A percentile compares a stretch with the other conserved stretches of the same genome.
These are phyloP conservation scores for Allium fistulosum DNA, from an alignment of 106 monocot species.

Conservation along the genomic window DNA sequence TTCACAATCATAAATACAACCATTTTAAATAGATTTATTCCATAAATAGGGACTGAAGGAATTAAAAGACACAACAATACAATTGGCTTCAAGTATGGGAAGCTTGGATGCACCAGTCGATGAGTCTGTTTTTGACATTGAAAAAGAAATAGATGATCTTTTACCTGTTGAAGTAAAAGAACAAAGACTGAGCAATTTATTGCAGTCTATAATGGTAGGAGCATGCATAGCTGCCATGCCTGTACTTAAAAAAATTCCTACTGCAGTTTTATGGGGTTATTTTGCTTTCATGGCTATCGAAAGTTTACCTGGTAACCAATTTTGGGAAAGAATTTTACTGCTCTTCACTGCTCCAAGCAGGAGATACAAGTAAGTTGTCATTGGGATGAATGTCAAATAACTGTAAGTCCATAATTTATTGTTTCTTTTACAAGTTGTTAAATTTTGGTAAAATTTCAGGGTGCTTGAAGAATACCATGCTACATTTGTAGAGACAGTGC, in stretches of 20 bases:
- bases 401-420: not conserved
- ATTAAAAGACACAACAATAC: constrained; percentile 70
- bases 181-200: constrained; percentile 71
- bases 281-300: constrained; percentile 97
- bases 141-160: constrained; percentile 85
- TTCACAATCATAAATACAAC: too few species aligned
- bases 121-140: constrained; percentile 67
- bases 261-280: constrained; percentile 85
- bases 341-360: constrained; percentile 87
- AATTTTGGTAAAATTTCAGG: constrained; percentile 15
- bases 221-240: constrained; percentile 80
- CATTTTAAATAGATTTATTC: too few species aligned
- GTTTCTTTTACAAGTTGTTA: not conserved
- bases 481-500: constrained; percentile 81
- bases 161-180: constrained; percentile 85
- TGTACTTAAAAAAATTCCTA: constrained; percentile 65
- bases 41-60: constrained; percentile 42
- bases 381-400: not conserved
- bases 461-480: constrained; percentile 82
- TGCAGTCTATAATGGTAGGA: constrained; percentile 72
- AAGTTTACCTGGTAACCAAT: constrained; percentile 89
- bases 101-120: constrained; percentile 69
- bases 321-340: constrained; percentile 88
- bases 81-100: constrained; percentile 65
- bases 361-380: constrained; percentile 54